Conservation (phyloP, 2,329 filamentous ascomycete genomes). For the Trematosphaeria pertusa region DNA sequence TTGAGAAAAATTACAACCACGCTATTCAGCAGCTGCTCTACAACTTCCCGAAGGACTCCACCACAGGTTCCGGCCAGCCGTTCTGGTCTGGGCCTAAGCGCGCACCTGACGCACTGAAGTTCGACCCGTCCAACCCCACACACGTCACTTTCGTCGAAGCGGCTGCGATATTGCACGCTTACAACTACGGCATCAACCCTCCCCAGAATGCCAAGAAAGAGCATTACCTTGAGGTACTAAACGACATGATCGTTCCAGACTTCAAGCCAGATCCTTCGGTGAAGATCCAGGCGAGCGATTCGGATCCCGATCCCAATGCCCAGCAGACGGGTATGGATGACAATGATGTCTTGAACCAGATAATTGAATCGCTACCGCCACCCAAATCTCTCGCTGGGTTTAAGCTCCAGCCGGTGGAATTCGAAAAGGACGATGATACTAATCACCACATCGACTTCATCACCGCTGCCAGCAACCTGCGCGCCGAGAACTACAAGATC, state of each 20-base stretch:
- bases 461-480: constrained; percentile 93
- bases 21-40: constrained; percentile 93
- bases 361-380: constrained; percentile 75
- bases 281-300: constrained; percentile 96
- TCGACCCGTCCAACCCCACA: constrained; percentile 81
- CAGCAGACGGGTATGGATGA: constrained; percentile 67
- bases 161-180: constrained; percentile 90
- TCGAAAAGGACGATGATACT: constrained; percentile 98
- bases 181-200: constrained; percentile 97
- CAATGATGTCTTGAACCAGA: constrained; percentile 74
- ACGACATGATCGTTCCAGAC: constrained; percentile 94
- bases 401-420: constrained; percentile 90
- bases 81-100: constrained; percentile 99
- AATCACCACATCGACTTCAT: constrained; percentile 99
- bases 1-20: constrained; percentile 97
- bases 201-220: constrained; percentile 72
- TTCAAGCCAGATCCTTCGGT: constrained; percentile 89
- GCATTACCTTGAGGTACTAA: constrained; percentile 79
- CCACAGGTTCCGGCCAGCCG: constrained; percentile 83
- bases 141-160: constrained; percentile 89
- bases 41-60: constrained; percentile 96
- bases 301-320: constrained; percentile 90
- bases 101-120: constrained; percentile 88
- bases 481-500: constrained; percentile 98
- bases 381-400: constrained; percentile 85